These are phyloP conservation scores for Calophaca sinica DNA, from an alignment of 306 rosid species.

Conservation along the genomic window DNA sequence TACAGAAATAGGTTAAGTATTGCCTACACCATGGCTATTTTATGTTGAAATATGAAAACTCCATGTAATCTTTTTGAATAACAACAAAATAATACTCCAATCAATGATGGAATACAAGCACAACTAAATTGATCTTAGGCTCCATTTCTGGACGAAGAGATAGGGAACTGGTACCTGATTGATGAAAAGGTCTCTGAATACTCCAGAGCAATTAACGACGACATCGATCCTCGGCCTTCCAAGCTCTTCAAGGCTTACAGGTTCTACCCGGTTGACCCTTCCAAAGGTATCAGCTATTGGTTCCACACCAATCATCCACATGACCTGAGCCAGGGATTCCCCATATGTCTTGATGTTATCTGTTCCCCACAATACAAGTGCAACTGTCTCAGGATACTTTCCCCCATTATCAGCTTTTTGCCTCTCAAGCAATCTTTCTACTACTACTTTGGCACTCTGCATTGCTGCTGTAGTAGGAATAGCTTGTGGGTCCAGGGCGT, in stretches of 20 bases:
- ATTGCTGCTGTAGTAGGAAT: slow-evolving; percentile 93
- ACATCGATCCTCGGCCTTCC: slow-evolving; percentile 99
- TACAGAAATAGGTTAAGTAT: slow-evolving; percentile 13
- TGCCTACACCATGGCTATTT: not conserved
- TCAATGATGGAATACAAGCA: too few relatives aligned
- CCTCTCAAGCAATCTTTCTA: slow-evolving; percentile 61
- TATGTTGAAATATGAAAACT: not conserved
- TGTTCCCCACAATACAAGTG: slow-evolving; percentile 98
- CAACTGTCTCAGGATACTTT: slow-evolving; percentile 87
- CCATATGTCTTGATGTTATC: slow-evolving; percentile 97
- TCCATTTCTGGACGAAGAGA: too few relatives aligned
- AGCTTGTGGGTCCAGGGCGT: slow-evolving; percentile 93
- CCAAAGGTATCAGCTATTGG: slow-evolving; percentile 89
- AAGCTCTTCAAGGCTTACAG: slow-evolving; percentile 90
- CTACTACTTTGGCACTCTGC: slow-evolving; percentile 73
- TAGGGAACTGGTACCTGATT: slow-evolving; percentile 73
- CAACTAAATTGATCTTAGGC: too few relatives aligned
- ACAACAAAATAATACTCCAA: not conserved
- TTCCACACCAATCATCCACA: slow-evolving; percentile 95
- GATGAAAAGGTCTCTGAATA: slow-evolving; percentile 97
- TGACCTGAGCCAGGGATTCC: slow-evolving; percentile 93
- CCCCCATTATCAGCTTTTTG: slow-evolving; percentile 59
- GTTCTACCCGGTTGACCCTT: slow-evolving; percentile 86
- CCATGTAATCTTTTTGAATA: slow-evolving; percentile 9
- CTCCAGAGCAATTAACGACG: slow-evolving; percentile 97